Percentiles rank a stretch among this genome's conserved stretches.
These are phyloP conservation scores for Hanseniaspora hatyaiensis DNA, from an alignment of 805 yeast genomes.

Conservation along the genomic window DNA sequence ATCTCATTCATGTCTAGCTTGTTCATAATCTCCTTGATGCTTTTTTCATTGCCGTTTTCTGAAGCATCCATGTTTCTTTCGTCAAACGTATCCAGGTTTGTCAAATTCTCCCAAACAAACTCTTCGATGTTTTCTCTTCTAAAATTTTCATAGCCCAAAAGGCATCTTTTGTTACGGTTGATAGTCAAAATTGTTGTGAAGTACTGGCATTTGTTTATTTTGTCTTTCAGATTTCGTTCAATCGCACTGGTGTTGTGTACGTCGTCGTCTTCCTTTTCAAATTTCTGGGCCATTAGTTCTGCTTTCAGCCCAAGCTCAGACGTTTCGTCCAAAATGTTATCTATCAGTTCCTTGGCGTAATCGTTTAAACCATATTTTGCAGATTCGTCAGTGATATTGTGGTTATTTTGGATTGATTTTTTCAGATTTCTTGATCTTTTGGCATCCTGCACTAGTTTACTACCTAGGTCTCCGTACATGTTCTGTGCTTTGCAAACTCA, in stretches of 20 bases:
- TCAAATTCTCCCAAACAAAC: slow-evolving; percentile 53
- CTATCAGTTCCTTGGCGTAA: slow-evolving; percentile 41
- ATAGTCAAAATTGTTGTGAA: slow-evolving; percentile 53
- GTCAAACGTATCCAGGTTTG: slow-evolving; percentile 10
- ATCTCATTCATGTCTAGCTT: slow-evolving; percentile 67
- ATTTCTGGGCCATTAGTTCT: slow-evolving; percentile 33
- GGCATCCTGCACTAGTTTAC: slow-evolving; percentile 75
- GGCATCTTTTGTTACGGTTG: slow-evolving; percentile 80
- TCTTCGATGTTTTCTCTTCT: slow-evolving; percentile 59
- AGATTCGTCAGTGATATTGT: slow-evolving; percentile 26
- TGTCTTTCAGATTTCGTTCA: slow-evolving; percentile 29
- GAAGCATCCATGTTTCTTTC: slow-evolving; percentile 8
- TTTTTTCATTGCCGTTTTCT: too few relatives aligned
- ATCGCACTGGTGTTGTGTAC: too few relatives aligned
- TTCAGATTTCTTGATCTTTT: slow-evolving; percentile 54
- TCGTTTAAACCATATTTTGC: slow-evolving; percentile 52
- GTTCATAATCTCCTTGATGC: slow-evolving; percentile 28
- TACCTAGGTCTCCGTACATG: slow-evolving; percentile 86
- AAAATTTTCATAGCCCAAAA: slow-evolving; percentile 68
- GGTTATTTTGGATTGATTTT: slow-evolving; percentile 21
- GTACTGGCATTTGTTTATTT: slow-evolving; percentile 48
- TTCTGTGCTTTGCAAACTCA: not conserved
- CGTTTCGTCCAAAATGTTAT: slow-evolving; percentile 60
- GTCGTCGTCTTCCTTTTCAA: slow-evolving; percentile 20
- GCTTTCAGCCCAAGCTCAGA: slow-evolving; percentile 48